Evolutionary conservation across 805 yeast genomes (phyloP).

Genomic region (Sugiyamaella lignohabitans): DNA sequence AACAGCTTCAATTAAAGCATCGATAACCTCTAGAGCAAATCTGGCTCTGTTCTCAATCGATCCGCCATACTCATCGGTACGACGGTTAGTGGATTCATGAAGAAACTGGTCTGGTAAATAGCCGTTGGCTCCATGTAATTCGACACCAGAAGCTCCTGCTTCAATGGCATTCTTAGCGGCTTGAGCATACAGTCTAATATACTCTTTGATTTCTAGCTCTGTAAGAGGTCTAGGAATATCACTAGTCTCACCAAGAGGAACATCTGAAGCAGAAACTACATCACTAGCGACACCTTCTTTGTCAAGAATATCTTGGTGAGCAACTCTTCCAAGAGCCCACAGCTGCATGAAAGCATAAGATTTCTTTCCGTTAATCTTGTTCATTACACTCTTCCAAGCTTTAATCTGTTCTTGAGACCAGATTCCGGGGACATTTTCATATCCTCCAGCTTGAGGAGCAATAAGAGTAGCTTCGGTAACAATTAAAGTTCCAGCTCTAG

Average conservation of each 20-base stretch:
- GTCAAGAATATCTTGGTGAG: conserved; percentile 35
- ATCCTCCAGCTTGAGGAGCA: conserved; percentile 35
- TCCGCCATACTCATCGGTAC: conserved; percentile 64
- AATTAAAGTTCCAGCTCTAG: conserved; percentile 49
- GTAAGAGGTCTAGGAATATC: conserved; percentile 29
- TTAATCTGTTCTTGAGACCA: conserved; percentile 27
- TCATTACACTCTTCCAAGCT: conserved; percentile 36
- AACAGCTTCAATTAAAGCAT: conserved; percentile 33
- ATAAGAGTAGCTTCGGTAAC: conserved; percentile 53
- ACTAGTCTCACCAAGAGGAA: not conserved
- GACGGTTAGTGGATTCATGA: conserved; percentile 33
- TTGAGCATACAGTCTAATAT: conserved; percentile 36
- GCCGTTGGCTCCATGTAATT: conserved; percentile 62
- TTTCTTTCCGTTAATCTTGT: conserved; percentile 40
- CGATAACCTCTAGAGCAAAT: conserved; percentile 43
- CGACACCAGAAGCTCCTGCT: conserved; percentile 57
- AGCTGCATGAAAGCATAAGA: conserved; percentile 39
- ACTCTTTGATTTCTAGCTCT: conserved; percentile 36
- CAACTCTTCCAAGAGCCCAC: conserved; percentile 42
- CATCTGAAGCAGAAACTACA: conserved; percentile 11
- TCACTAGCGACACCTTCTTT: conserved; percentile 28
- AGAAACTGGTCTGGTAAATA: conserved; percentile 44
- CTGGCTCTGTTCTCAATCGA: conserved; percentile 50
- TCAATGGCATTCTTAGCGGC: conserved; percentile 48
- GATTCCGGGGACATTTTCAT: conserved; percentile 24